Conservation (phyloP, 2,329 filamentous ascomycete species). For the Thelonectria olida region DNA sequence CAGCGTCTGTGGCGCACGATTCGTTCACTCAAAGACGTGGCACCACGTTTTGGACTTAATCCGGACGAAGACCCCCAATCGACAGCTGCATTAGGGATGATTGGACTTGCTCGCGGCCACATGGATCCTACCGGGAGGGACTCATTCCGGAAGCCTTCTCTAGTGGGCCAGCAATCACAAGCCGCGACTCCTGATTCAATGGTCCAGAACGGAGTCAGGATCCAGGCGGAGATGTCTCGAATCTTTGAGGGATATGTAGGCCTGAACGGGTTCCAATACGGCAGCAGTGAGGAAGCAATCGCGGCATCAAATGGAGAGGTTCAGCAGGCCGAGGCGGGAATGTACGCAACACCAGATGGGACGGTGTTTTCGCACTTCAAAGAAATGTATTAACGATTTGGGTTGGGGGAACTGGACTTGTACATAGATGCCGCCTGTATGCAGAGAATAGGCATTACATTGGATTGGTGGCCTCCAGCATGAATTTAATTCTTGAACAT, state of each 20-base stretch:
- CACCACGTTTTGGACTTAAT: conserved; percentile 71
- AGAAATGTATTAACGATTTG: conserved; percentile 24
- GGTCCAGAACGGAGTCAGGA: conserved; percentile 56
- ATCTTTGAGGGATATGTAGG: conserved; percentile 53
- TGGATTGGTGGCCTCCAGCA: not conserved
- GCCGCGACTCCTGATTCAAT: conserved; percentile 32
- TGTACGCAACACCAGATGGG: conserved; percentile 34
- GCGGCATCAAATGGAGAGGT: conserved; percentile 35
- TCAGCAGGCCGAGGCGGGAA: conserved; percentile 32
- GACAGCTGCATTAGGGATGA: conserved; percentile 63
- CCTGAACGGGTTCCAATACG: conserved; percentile 46
- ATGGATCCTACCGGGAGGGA: conserved; percentile 35
- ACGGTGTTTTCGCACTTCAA: conserved; percentile 27
- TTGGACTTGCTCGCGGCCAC: conserved; percentile 58
- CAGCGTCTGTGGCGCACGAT: conserved; percentile 80
- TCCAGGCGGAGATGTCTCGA: conserved; percentile 64
- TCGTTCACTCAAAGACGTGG: conserved; percentile 75
- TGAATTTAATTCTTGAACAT: too few species aligned
- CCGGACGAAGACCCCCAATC: conserved; percentile 59
- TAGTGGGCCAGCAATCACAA: conserved; percentile 38
- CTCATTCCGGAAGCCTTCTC: conserved; percentile 42
- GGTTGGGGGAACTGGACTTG: not conserved
- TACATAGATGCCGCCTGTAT: not conserved
- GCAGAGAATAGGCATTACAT: not conserved
- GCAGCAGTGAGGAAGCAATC: conserved; percentile 39